phyloP scores from a whole-genome alignment of 2,329 filamentous ascomycete species.

The Pseudogymnoascus sp. region DNA sequence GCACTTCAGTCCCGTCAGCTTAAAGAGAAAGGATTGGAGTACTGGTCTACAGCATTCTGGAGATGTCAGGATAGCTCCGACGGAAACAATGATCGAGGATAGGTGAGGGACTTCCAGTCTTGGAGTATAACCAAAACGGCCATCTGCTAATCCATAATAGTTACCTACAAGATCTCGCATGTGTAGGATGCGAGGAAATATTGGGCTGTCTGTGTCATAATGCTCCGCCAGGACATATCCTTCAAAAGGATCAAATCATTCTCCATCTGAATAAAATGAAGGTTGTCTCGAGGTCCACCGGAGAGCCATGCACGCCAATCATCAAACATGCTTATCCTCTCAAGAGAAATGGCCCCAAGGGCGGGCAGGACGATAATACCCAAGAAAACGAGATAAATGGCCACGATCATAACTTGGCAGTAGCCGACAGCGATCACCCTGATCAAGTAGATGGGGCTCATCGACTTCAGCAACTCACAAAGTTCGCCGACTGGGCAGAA shows the following conservation, averaged over 20 bases:
- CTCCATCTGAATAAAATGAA: slow-evolving; percentile 22
- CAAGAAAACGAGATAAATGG: background rate
- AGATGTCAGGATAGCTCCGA: slow-evolving; percentile 19
- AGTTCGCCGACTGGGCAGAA: slow-evolving; percentile 24
- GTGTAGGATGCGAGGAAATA: slow-evolving; percentile 20
- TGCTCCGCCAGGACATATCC: slow-evolving; percentile 25
- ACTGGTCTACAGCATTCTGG: slow-evolving; percentile 23
- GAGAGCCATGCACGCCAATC: slow-evolving; percentile 15
- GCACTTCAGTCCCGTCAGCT: slow-evolving; percentile 25
- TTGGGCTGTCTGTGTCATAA: slow-evolving; percentile 26
- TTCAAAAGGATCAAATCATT: slow-evolving; percentile 25
- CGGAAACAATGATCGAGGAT: slow-evolving; percentile 21
- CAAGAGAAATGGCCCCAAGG: background rate
- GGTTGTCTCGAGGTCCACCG: slow-evolving; percentile 20
- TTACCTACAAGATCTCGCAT: slow-evolving; percentile 26
- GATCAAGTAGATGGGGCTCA: slow-evolving; percentile 8
- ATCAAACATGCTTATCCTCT: slow-evolving; percentile 1
- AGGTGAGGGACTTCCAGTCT: slow-evolving; percentile 18
- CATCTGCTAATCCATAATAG: slow-evolving; percentile 16
- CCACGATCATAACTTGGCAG: background rate
- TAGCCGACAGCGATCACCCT: background rate
- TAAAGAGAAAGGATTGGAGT: slow-evolving; percentile 11
- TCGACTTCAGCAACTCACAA: slow-evolving; percentile 1
- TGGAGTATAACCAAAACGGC: background rate
- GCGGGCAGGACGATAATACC: background rate